Conservation (phyloP, 768 basidiomycete species). For the Naganishia antarctica region DNA sequence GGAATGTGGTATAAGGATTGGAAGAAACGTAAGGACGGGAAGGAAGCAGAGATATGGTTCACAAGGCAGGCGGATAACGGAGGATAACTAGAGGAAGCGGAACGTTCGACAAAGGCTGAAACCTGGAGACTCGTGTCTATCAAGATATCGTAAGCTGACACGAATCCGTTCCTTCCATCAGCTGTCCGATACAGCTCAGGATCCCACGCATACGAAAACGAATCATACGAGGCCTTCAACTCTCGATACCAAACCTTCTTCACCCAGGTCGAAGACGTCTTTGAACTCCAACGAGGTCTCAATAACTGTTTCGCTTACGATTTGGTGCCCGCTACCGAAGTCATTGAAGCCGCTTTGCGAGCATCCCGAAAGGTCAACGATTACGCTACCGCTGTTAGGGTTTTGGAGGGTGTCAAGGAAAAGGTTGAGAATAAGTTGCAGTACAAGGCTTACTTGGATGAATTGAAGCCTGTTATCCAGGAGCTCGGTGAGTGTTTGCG, state of each 20-base stretch:
- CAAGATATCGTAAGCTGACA: too few species aligned
- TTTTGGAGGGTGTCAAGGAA: conserved; percentile 92
- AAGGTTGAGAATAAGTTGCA: conserved; percentile 97
- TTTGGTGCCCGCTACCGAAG: conserved; percentile 50
- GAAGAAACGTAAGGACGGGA: background rate
- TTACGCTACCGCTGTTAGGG: conserved; percentile 90
- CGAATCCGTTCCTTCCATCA: background rate
- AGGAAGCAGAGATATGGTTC: too few species aligned
- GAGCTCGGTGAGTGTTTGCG: conserved; percentile 68
- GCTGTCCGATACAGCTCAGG: conserved; percentile 39
- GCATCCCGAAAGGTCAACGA: conserved; percentile 74
- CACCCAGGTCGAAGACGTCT: conserved; percentile 84
- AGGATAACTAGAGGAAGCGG: too few species aligned
- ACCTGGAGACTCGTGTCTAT: too few species aligned
- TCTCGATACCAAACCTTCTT: conserved; percentile 92
- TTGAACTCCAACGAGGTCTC: conserved; percentile 96
- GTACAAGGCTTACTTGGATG: conserved; percentile 87
- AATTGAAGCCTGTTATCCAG: conserved; percentile 78
- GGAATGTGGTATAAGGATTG: background rate
- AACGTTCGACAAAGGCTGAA: too few species aligned
- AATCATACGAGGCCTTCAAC: conserved; percentile 90
- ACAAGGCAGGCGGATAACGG: too few species aligned
- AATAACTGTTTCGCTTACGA: conserved; percentile 99
- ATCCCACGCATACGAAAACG: conserved; percentile 68
- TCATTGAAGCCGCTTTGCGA: conserved; percentile 46